A percentile compares a stretch with the other conserved stretches of the same genome.
phyloP scores from a whole-genome alignment of 2,329 filamentous ascomycete species.

The Huntiella moniliformis region DNA sequence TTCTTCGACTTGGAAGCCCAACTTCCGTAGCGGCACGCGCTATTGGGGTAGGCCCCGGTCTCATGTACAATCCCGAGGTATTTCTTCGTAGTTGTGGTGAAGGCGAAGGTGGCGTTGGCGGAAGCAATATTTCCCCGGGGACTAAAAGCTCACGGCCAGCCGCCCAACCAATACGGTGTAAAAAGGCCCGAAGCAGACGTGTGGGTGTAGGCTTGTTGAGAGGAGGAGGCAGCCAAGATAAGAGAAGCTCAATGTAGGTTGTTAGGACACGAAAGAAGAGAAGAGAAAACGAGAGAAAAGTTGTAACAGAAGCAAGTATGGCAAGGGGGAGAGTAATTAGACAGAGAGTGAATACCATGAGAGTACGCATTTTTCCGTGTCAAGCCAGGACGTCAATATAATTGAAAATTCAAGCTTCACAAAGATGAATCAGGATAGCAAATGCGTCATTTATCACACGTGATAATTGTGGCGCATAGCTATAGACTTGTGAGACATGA shows the following conservation, averaged over 20 bases:
- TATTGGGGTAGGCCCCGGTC: neutral
- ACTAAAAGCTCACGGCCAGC: conserved; percentile 1
- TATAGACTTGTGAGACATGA: no score
- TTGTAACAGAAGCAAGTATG: conserved; percentile 44
- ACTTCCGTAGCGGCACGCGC: neutral
- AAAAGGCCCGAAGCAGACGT: conserved; percentile 1
- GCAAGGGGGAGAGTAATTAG: conserved; percentile 44
- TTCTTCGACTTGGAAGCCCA: neutral
- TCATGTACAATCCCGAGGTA: neutral
- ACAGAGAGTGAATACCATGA: conserved; percentile 43
- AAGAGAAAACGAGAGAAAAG: conserved; percentile 39
- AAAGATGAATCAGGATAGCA: no score
- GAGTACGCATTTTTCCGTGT: conserved; percentile 20
- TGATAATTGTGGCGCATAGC: no score
- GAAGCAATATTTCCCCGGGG: neutral
- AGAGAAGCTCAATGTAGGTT: conserved; percentile 43
- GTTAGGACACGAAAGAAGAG: conserved; percentile 41
- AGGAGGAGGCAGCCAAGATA: conserved; percentile 37
- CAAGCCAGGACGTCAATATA: no score
- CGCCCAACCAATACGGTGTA: conserved; percentile 8
- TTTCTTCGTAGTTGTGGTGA: neutral
- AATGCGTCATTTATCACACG: no score
- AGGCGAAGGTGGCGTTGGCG: neutral
- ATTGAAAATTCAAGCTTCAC: no score
- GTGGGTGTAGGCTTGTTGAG: conserved; percentile 13